These are phyloP conservation scores for Globisporangium camurandrum DNA, from an alignment of 352 stramenopile genomes.

Conservation along the genomic window DNA sequence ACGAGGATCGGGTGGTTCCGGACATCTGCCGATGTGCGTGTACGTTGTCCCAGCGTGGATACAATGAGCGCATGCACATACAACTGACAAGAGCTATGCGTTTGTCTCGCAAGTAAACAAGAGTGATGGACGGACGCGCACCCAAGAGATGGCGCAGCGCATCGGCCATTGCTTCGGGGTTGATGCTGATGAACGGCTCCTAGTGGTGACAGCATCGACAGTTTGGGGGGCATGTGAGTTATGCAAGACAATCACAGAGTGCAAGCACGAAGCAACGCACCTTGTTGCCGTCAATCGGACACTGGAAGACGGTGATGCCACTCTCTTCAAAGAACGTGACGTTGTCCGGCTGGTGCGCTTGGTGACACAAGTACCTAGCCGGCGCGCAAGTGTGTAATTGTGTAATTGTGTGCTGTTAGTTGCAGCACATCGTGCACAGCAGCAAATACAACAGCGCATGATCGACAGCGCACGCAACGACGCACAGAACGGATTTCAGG, in stretches of 20 bases:
- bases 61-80: background rate
- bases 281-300: conserved; percentile 87
- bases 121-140: too few relatives aligned
- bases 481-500: conserved; percentile 81
- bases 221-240: background rate
- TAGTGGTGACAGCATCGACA: conserved; percentile 9
- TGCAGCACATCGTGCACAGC: background rate
- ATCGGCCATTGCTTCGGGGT: conserved; percentile 71
- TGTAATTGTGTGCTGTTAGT: background rate
- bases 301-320: conserved; percentile 76
- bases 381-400: background rate
- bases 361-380: conserved; percentile 70
- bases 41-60: background rate
- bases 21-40: conserved; percentile 30
- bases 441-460: background rate
- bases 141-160: conserved; percentile 71
- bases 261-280: conserved; percentile 8
- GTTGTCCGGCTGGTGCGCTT: conserved; percentile 80
- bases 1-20: conserved; percentile 85
- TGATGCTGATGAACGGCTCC: conserved; percentile 87
- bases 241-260: background rate
- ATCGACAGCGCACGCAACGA: conserved; percentile 6
- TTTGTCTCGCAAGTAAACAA: background rate
- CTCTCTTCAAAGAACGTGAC: conserved; percentile 77
- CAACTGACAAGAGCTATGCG: too few relatives aligned